Evolutionary conservation across 371 early-diverging fungal species (phyloP).

Genomic region (Mucor circinelloides): DNA sequence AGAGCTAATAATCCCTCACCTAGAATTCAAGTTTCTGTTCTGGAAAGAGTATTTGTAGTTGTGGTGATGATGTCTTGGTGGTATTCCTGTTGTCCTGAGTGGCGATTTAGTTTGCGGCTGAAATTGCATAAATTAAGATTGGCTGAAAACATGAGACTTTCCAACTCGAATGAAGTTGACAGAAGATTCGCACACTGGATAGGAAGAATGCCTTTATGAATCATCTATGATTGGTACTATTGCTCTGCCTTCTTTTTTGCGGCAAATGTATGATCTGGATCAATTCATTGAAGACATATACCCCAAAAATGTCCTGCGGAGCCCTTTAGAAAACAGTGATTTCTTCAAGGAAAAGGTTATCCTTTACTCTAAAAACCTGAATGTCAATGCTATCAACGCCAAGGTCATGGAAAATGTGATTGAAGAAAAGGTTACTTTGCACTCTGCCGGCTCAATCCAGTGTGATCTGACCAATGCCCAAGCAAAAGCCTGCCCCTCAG

Average conservation of each 20-base stretch:
- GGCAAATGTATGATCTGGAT: neutral
- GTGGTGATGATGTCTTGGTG: neutral
- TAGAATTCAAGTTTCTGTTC: too few relatives aligned
- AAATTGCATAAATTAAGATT: neutral
- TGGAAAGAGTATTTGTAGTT: too few relatives aligned
- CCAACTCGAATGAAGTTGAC: neutral
- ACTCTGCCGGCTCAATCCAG: neutral
- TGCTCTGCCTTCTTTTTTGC: neutral
- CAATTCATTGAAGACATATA: neutral
- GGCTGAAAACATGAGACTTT: neutral
- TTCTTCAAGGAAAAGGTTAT: neutral
- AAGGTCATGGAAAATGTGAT: neutral
- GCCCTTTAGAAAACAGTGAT: neutral
- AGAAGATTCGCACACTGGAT: neutral
- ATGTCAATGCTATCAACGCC: neutral
- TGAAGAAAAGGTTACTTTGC: neutral
- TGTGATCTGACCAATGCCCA: too few relatives aligned
- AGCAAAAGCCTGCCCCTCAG: too few relatives aligned
- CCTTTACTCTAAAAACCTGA: neutral
- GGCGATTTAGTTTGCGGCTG: neutral
- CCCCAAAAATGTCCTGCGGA: neutral
- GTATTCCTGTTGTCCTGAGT: constrained; percentile 4
- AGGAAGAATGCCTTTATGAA: neutral
- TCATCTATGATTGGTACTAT: neutral
- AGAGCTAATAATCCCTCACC: too few relatives aligned